Evolutionary conservation across 441 rosid genomes (phyloP), one percentile per base, ranked within the genome.

Genomic region (Adansonia madagascariensis): DNA sequence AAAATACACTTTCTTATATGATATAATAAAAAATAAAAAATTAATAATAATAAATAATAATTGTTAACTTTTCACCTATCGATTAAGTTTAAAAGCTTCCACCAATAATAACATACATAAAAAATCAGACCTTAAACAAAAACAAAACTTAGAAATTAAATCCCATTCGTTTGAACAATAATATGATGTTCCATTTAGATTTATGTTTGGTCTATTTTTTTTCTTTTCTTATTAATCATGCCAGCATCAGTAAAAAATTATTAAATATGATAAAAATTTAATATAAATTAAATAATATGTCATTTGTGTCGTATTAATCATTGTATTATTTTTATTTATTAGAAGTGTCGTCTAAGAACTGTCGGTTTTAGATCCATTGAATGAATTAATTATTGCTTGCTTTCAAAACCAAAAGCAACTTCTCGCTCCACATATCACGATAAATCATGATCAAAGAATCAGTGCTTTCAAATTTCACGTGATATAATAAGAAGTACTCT

Each of bases 341-440:
- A 59, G 12, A 60, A 60, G 6, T 35, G 41, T 35, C 6, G 0
- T 14, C 1, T 14, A 4, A 52, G 17, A 4, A 15, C 35, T 2
- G 35, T 62, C 67, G 20, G 67, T 14, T 49, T 62, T 62, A 35
- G 67, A 31, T 64, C 47, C 47, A 7, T 64, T 35, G 47, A 64
- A 64, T 35, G 69, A n/a, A 56, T 72, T 72, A 55, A 72, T 55
- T 72, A 55, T 17, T 72, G 75, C 64, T 72, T 52, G 47, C 61
- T 27, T 60, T 60, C 70, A 62, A 74, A 27, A 22, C 15, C 18
- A 73, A 9, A 31, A 27, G 75, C 66, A 41, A 41, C 55, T 49
- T 65, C 24, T 52, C 72, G 9, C 35, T 31, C 35, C 14, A 6
- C 50, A 8, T 65, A 27, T 39, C 71, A 14, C 78, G 78, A 50